phyloP scores from a whole-genome alignment of 345 rosid species.

The Brassica juncea region DNA sequence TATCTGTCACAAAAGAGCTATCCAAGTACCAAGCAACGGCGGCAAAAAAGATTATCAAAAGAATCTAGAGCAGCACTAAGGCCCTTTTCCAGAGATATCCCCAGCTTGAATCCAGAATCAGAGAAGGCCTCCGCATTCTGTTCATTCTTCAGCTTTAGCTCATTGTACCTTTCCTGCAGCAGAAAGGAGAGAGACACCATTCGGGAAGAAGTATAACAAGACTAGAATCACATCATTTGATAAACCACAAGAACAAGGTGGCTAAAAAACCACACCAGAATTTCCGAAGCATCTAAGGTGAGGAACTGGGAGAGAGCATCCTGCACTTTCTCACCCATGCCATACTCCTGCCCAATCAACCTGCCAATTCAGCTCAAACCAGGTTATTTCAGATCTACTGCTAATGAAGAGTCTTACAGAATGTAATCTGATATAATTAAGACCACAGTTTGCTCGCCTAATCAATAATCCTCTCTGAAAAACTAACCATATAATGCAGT shows the following conservation, averaged over 20 bases:
- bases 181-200: conserved; percentile 29
- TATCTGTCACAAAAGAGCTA: conserved; percentile 26
- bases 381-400: neutral
- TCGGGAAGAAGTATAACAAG: conserved; percentile 21
- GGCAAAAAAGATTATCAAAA: conserved; percentile 97
- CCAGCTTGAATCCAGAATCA: conserved; percentile 51
- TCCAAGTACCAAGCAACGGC: conserved; percentile 86
- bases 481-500: conserved; percentile 76
- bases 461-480: neutral
- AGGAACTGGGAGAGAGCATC: conserved; percentile 65
- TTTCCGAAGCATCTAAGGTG: conserved; percentile 60
- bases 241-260: conserved; percentile 22
- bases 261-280: conserved; percentile 58
- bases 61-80: conserved; percentile 95
- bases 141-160: conserved; percentile 59
- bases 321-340: conserved; percentile 67
- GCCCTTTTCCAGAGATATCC: conserved; percentile 72
- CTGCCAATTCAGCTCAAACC: conserved; percentile 50
- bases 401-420: neutral
- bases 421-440: neutral
- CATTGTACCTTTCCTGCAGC: conserved; percentile 75
- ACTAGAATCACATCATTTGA: conserved; percentile 12
- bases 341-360: conserved; percentile 77
- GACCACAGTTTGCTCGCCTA: neutral
- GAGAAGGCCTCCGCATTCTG: conserved; percentile 46